phyloP scores from a whole-genome alignment of 805 yeast genomes.

The Pichia exigua region DNA sequence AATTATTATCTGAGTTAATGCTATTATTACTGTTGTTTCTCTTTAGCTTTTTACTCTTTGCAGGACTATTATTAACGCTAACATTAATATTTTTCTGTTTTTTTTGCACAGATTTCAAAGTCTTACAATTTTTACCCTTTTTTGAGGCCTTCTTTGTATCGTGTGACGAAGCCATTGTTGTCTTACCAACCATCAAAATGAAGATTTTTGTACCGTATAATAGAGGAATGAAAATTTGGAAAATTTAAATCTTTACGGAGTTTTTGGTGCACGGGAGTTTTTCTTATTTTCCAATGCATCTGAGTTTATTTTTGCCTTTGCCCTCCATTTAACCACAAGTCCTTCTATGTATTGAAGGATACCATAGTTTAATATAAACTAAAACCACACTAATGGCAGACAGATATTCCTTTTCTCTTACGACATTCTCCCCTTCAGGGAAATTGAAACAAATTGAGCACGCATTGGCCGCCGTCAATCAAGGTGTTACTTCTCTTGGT shows the following conservation, averaged over 20 bases:
- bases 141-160: background rate
- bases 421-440: conserved; percentile 98
- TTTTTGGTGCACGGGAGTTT: background rate
- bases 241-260: background rate
- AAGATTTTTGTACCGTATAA: too few relatives aligned
- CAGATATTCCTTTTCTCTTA: conserved; percentile 93
- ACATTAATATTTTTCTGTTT: background rate
- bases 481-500: conserved; percentile 95
- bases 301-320: background rate
- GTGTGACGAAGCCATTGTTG: background rate
- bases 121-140: conserved; percentile 7
- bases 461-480: conserved; percentile 94
- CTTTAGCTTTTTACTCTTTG: background rate
- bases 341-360: background rate
- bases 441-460: conserved; percentile 96
- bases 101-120: background rate
- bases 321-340: background rate
- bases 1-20: background rate
- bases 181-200: background rate
- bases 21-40: background rate
- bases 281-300: background rate
- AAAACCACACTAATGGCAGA: conserved; percentile 66
- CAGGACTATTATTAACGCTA: background rate
- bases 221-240: background rate
- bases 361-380: background rate